Conservation (phyloP, 2,329 filamentous ascomycete genomes). For the Chaetomium olivaceum region DNA sequence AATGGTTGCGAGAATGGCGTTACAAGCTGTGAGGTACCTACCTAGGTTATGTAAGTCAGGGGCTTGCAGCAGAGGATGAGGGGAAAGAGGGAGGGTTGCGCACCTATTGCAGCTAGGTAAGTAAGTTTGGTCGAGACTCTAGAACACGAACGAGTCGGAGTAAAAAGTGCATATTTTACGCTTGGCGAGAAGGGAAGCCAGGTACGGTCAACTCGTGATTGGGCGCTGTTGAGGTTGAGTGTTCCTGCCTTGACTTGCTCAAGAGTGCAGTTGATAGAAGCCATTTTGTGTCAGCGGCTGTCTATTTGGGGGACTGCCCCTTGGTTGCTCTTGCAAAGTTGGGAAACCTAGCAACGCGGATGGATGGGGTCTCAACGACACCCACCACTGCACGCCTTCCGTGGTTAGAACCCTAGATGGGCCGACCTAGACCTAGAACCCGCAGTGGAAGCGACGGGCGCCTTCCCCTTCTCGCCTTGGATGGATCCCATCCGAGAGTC, state of each 20-base stretch:
- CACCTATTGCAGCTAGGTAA: background rate
- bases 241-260: background rate
- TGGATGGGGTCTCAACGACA: background rate
- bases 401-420: background rate
- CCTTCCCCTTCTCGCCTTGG: background rate
- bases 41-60: background rate
- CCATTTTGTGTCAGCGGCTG: background rate
- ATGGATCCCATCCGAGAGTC: background rate
- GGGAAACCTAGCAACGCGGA: background rate
- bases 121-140: background rate
- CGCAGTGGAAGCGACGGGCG: background rate
- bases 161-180: background rate
- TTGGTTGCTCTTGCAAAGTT: background rate
- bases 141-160: background rate
- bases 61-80: background rate
- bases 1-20: background rate
- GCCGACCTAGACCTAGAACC: background rate
- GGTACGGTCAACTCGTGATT: background rate
- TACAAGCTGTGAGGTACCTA: background rate
- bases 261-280: background rate
- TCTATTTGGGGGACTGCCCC: background rate
- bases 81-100: background rate
- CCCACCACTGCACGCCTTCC: background rate
- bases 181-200: background rate
- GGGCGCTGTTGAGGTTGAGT: background rate